Evolutionary conservation across 208 protist genomes (phyloP).

Genomic region (Trypanosoma scelopori): DNA sequence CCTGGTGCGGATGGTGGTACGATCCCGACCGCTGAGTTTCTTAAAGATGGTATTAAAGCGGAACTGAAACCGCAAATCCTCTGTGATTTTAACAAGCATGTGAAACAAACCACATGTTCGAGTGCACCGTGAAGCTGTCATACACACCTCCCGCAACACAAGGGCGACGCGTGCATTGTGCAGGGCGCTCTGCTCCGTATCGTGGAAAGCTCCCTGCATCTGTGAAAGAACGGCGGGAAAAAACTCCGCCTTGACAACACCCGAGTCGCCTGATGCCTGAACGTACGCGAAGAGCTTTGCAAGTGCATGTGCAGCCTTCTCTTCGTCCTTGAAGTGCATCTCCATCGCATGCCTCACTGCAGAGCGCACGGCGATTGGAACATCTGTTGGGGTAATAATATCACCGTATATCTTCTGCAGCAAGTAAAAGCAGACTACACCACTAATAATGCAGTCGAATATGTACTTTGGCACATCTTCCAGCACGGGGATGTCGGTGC

Average conservation of each 20-base stretch:
- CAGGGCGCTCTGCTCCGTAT: slow-evolving; percentile 39
- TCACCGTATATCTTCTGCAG: slow-evolving; percentile 73
- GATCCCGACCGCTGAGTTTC: slow-evolving; percentile 50
- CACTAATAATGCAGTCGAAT: slow-evolving; percentile 79
- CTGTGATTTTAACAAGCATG: slow-evolving; percentile 77
- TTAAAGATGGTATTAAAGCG: slow-evolving; percentile 80
- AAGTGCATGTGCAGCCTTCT: slow-evolving; percentile 55
- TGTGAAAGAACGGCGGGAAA: slow-evolving; percentile 78
- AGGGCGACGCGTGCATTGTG: slow-evolving; percentile 75
- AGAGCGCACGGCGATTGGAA: slow-evolving; percentile 40
- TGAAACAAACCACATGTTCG: slow-evolving; percentile 60
- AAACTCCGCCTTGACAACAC: slow-evolving; percentile 63
- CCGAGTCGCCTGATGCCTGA: slow-evolving; percentile 35
- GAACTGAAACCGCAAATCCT: slow-evolving; percentile 84
- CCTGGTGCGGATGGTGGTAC: slow-evolving; percentile 73
- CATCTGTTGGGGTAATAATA: slow-evolving; percentile 43
- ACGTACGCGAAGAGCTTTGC: slow-evolving; percentile 77
- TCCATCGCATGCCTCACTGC: slow-evolving; percentile 55
- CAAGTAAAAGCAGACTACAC: slow-evolving; percentile 63
- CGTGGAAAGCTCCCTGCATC: slow-evolving; percentile 78
- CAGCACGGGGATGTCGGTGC: slow-evolving; percentile 69
- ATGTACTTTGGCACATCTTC: slow-evolving; percentile 79
- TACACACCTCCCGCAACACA: slow-evolving; percentile 57
- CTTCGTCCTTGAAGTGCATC: slow-evolving; percentile 70
- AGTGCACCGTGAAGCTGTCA: slow-evolving; percentile 73